phyloP scores from a whole-genome alignment of 1,284 basidiomycete genomes.

The Schizophyllum amplum region DNA sequence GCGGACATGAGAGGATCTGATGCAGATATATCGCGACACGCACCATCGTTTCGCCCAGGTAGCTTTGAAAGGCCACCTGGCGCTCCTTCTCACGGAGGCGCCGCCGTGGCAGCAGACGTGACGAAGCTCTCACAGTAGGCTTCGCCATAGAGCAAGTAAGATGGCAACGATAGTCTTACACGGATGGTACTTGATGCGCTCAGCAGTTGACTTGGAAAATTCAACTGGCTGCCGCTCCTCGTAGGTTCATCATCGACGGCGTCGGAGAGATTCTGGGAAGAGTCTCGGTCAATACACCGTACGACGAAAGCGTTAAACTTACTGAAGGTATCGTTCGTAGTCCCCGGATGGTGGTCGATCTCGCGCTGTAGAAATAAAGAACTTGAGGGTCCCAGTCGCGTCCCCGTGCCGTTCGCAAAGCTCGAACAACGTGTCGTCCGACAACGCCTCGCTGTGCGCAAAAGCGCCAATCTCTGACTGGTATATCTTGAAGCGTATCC shows the following conservation, averaged over 20 bases:
- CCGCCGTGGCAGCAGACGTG: neutral
- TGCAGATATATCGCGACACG: too few species aligned
- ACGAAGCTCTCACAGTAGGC: neutral
- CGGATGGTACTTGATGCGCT: neutral
- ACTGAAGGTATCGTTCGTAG: neutral
- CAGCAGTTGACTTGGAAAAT: neutral
- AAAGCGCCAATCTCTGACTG: conserved; percentile 66
- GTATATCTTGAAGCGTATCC: conserved; percentile 56
- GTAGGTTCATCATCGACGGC: neutral
- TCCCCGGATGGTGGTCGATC: conserved; percentile 23
- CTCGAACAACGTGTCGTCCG: conserved; percentile 50
- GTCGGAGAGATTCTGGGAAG: neutral
- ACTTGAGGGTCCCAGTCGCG: conserved; percentile 58
- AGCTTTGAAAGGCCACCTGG: too few species aligned
- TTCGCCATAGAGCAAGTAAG: neutral
- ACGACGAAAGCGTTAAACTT: neutral
- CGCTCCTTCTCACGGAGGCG: neutral
- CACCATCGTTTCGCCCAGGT: too few species aligned
- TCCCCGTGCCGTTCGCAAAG: conserved; percentile 59
- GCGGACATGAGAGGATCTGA: neutral
- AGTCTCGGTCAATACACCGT: neutral
- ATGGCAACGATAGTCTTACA: neutral
- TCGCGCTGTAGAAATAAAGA: conserved; percentile 48
- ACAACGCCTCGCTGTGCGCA: conserved; percentile 52
- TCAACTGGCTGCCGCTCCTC: neutral